Percentiles rank a stretch among this genome's conserved stretches.
phyloP scores from a whole-genome alignment of 441 rosid species.

The Pelargonium fulgidum region DNA sequence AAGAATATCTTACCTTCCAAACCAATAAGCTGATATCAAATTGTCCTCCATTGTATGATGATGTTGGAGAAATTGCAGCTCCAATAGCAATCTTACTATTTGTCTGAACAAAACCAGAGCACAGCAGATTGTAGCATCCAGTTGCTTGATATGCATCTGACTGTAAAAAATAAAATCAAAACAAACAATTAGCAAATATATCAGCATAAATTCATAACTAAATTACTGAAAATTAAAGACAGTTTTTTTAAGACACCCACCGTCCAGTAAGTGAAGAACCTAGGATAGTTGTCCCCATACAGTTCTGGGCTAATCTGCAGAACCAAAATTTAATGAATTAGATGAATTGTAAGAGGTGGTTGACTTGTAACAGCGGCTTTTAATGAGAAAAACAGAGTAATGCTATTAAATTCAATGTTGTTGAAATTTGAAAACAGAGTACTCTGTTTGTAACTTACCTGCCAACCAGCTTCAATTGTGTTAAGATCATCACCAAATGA shows the following conservation, averaged over 20 bases:
- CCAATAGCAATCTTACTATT: slow-evolving; percentile 79
- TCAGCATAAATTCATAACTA: background rate
- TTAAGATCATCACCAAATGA: slow-evolving; percentile 87
- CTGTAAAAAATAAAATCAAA: slow-evolving; percentile 31
- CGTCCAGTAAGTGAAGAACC: slow-evolving; percentile 97
- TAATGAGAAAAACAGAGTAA: too few species aligned
- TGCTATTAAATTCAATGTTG: too few species aligned
- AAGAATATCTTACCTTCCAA: slow-evolving; percentile 46
- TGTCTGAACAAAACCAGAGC: slow-evolving; percentile 95
- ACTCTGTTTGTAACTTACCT: slow-evolving; percentile 32
- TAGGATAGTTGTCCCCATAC: slow-evolving; percentile 84
- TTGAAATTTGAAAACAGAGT: too few species aligned
- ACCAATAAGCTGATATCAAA: slow-evolving; percentile 78
- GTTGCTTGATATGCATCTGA: slow-evolving; percentile 93
- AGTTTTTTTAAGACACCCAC: slow-evolving; percentile 38
- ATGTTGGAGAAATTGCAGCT: slow-evolving; percentile 95
- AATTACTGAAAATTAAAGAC: background rate
- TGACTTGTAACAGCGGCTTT: too few species aligned
- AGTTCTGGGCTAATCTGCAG: slow-evolving; percentile 92
- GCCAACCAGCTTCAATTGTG: slow-evolving; percentile 99
- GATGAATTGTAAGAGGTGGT: slow-evolving; percentile 22
- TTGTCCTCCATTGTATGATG: slow-evolving; percentile 74
- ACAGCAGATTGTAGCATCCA: slow-evolving; percentile 91
- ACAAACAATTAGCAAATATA: too few species aligned
- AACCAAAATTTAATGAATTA: slow-evolving; percentile 11